Base-by-base conservation (phyloP, 2,329 filamentous ascomycete genomes). In the Kalaharituber pfeilii region DNA sequence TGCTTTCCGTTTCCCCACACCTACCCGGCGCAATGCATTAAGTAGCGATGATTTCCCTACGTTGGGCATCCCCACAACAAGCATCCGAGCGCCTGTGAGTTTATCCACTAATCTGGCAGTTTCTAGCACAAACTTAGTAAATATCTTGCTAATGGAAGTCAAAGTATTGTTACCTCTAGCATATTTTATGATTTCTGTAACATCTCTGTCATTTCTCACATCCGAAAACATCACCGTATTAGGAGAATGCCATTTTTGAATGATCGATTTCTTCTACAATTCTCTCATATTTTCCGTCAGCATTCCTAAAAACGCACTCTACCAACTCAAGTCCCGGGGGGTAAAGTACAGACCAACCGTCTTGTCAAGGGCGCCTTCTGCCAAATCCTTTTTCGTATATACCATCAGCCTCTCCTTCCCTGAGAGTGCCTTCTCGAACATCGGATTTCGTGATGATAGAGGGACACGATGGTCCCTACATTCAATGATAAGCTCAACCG, bases 11-110 rank as follows among this genome's bases (percentile, higher is more conserved):
- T 74, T 71, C 52, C 73, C 69, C 61, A 85, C 75, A 39, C 86
- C 86, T 18, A 75, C 72, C 39, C 74, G 76, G 20, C 91, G 81
- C 50, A 96, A 75, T 15, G 81, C 78, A 67, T 98, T 98, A 42
- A 98, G 78, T n/a, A 98, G 73, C 1, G 88, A 87, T 49, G 86
- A 94, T 70, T 98, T 98, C 30, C 91, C 91, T 0, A 94, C 86
- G 66, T 98, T 98, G 30, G 91, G 91, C 88, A 98, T 95, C 53
- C 91, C 91, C 13, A 96, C 88, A 0, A 96, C 78, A 67, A 98
- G 77, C 54, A 87, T 78, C 50, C 87, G 79, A 62, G 86, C 76
- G n/a, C 87, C 88, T 6, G 84, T 81, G n/a, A 96, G 70, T 22
- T 77, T 77, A 62, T 79, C 72, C 27, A 56, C 60, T 15, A 53